Conservation (phyloP, 441 rosid genomes). For the Aleurites moluccanus region DNA sequence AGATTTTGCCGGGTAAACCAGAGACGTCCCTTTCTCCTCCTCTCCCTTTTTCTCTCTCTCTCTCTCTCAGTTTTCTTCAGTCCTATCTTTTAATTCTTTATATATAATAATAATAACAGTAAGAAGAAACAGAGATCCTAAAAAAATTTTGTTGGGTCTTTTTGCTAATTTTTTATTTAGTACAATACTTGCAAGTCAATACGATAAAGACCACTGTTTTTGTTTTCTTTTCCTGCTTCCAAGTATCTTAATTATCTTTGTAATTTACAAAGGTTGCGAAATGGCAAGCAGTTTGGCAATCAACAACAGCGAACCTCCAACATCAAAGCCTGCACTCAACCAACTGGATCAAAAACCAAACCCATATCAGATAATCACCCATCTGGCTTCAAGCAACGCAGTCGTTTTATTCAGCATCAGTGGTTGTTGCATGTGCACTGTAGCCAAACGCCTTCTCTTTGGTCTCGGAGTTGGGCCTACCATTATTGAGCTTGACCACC, state of each 20-base stretch:
- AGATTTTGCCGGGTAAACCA: constrained; percentile 21
- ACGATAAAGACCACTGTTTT: not conserved
- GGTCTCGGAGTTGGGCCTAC: constrained; percentile 82
- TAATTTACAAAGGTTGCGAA: not conserved
- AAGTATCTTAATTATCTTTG: not conserved
- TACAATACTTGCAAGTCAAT: not conserved
- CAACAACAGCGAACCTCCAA: constrained; percentile 18
- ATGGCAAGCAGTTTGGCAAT: constrained; percentile 28
- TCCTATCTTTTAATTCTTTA: too few species aligned
- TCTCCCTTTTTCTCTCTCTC: not conserved
- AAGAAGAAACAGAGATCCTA: too few species aligned
- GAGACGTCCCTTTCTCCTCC: not conserved
- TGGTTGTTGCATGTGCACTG: constrained; percentile 95
- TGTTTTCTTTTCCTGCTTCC: not conserved
- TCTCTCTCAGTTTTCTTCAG: not conserved
- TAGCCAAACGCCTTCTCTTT: constrained; percentile 81
- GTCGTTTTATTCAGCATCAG: constrained; percentile 79
- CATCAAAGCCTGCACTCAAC: constrained; percentile 6
- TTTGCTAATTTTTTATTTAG: too few species aligned
- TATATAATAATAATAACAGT: too few species aligned
- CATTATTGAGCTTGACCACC: constrained; percentile 67
- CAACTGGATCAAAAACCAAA: constrained; percentile 8
- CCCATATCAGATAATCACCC: constrained; percentile 50
- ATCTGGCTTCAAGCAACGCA: constrained; percentile 57
- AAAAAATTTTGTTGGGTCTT: too few species aligned